Evolutionary conservation across 208 protist species (phyloP).

Genomic region (Leishmania aethiopica): DNA sequence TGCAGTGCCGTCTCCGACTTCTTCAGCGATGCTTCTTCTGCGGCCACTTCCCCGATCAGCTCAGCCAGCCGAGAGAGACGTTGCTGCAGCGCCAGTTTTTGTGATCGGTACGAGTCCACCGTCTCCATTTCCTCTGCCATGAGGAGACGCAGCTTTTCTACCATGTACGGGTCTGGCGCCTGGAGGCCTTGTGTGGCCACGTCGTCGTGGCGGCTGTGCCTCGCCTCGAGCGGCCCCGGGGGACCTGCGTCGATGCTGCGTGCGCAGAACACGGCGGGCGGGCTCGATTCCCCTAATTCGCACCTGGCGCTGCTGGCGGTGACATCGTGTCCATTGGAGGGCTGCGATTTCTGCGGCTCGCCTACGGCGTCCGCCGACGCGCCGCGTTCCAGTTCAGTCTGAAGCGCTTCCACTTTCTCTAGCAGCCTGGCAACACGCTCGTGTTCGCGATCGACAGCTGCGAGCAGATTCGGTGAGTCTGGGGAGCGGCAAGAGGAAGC

Average conservation of each 20-base stretch:
- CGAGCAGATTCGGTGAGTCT: not conserved
- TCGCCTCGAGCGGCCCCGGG: not conserved
- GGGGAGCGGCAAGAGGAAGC: not conserved
- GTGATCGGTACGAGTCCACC: slow-evolving; percentile 15
- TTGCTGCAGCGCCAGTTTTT: slow-evolving; percentile 14
- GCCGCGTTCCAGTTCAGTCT: slow-evolving; percentile 1
- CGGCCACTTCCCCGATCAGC: slow-evolving; percentile 18
- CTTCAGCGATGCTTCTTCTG: slow-evolving; percentile 18
- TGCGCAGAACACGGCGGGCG: not conserved
- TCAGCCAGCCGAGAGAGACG: slow-evolving; percentile 11
- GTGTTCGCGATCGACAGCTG: not conserved
- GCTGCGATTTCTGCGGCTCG: not conserved
- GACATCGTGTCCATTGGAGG: not conserved
- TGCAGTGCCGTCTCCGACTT: slow-evolving; percentile 42
- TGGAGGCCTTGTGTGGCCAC: not conserved
- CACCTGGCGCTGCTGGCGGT: not conserved
- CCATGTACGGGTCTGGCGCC: not conserved
- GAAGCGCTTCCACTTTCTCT: not conserved
- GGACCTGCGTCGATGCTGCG: not conserved
- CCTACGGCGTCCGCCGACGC: not conserved
- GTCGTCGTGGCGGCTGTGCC: not conserved
- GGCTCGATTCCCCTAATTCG: not conserved
- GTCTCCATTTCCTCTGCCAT: slow-evolving; percentile 18
- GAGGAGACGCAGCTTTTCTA: slow-evolving; percentile 17
- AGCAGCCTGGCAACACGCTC: not conserved